Percentiles rank a stretch among this genome's conserved stretches.
phyloP scores from a whole-genome alignment of 352 stramenopile genomes.

The Phytophthora melonis region DNA sequence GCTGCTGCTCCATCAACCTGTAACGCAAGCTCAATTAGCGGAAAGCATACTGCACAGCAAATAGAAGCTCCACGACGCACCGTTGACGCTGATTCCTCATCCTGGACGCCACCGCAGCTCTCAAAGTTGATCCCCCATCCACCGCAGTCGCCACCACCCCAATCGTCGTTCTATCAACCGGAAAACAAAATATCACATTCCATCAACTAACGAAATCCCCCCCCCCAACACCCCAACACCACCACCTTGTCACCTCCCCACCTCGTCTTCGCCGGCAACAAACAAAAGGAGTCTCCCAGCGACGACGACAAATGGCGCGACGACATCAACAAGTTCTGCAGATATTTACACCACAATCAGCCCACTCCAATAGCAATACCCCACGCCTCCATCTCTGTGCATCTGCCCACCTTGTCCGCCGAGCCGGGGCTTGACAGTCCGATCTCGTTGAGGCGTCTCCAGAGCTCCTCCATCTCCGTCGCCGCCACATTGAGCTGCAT shows the following conservation, averaged over 20 bases:
- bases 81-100: slow-evolving; percentile 85
- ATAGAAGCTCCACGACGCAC: slow-evolving; percentile 27
- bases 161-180: slow-evolving; percentile 45
- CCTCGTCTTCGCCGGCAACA: slow-evolving; percentile 77
- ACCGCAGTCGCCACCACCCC: slow-evolving; percentile 72
- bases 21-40: slow-evolving; percentile 1
- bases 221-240: background rate
- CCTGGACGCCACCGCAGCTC: slow-evolving; percentile 79
- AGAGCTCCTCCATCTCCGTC: slow-evolving; percentile 87
- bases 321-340: slow-evolving; percentile 75
- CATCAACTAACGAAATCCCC: background rate
- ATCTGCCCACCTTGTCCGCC: slow-evolving; percentile 58
- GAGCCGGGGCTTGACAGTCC: slow-evolving; percentile 67
- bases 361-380: background rate
- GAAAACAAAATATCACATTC: background rate
- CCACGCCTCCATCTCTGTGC: background rate
- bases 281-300: slow-evolving; percentile 86
- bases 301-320: slow-evolving; percentile 85
- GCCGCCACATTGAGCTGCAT: slow-evolving; percentile 74
- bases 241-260: slow-evolving; percentile 15
- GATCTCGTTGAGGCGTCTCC: slow-evolving; percentile 80
- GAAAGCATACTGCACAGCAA: background rate
- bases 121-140: slow-evolving; percentile 79
- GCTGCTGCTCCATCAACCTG: slow-evolving; percentile 89
- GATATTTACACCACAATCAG: slow-evolving; percentile 20